phyloP scores from a whole-genome alignment of 345 rosid species.

The Boechera stricta region DNA sequence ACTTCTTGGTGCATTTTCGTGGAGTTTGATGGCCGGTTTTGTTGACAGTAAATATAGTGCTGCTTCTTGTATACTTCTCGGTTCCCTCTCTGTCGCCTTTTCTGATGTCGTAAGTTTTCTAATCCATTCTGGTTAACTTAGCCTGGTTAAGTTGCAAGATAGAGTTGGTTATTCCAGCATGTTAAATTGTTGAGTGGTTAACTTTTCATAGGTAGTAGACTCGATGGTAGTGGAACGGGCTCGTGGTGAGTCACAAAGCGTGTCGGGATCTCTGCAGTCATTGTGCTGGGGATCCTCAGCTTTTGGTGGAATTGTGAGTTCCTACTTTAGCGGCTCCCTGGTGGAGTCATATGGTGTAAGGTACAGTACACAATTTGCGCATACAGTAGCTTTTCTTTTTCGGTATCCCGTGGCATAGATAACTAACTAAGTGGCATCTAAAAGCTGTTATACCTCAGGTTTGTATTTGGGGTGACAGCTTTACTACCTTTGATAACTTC shows the following conservation, averaged over 20 bases:
- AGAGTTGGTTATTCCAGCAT: background rate
- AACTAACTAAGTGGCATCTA: slow-evolving; percentile 39
- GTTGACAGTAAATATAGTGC: slow-evolving; percentile 89
- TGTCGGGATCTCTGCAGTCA: slow-evolving; percentile 92
- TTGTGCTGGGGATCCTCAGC: slow-evolving; percentile 99
- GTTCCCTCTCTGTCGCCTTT: slow-evolving; percentile 96
- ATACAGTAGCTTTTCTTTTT: background rate
- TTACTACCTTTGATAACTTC: slow-evolving; percentile 84
- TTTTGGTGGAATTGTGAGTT: slow-evolving; percentile 96
- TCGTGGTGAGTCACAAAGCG: slow-evolving; percentile 95
- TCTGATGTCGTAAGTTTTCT: slow-evolving; percentile 81
- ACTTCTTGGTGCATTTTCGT: slow-evolving; percentile 93
- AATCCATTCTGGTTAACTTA: background rate
- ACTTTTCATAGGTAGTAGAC: slow-evolving; percentile 75
- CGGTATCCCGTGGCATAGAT: background rate
- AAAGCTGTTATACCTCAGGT: slow-evolving; percentile 62
- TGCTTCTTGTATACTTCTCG: slow-evolving; percentile 85
- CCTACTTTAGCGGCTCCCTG: slow-evolving; percentile 92
- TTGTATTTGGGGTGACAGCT: slow-evolving; percentile 94
- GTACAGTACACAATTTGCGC: slow-evolving; percentile 44
- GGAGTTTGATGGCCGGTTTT: slow-evolving; percentile 94
- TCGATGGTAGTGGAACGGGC: slow-evolving; percentile 99
- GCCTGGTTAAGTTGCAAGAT: background rate
- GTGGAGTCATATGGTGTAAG: slow-evolving; percentile 93
- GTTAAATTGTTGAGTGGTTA: background rate